Evolutionary conservation across 1,284 basidiomycete genomes (phyloP).

Genomic region (Fomitopsis palustris): DNA sequence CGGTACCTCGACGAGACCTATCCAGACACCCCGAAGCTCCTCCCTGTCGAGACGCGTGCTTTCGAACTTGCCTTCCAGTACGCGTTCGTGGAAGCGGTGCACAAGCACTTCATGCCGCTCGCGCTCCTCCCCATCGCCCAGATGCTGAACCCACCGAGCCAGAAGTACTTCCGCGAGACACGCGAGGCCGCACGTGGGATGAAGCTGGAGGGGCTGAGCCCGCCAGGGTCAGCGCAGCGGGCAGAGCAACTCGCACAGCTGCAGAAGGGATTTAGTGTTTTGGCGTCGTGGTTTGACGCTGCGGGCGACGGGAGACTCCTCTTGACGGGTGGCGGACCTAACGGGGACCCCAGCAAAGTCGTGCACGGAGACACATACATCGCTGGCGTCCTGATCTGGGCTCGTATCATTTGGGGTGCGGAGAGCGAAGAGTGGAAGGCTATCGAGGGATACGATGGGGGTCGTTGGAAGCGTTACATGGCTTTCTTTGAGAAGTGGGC

Average conservation of each 20-base stretch:
- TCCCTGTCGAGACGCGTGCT: constrained; percentile 17
- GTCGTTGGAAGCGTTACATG: constrained; percentile 34
- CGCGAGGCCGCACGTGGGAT: constrained; percentile 12
- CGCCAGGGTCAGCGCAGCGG: constrained; percentile 8
- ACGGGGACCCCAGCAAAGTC: constrained; percentile 12
- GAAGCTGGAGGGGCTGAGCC: constrained; percentile 18
- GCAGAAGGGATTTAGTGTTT: neutral
- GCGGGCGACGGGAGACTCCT: constrained; percentile 19
- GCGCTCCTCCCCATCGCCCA: constrained; percentile 3
- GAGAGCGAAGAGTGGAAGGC: constrained; percentile 37
- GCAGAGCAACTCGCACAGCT: constrained; percentile 10
- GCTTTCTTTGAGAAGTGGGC: constrained; percentile 29
- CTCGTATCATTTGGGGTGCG: constrained; percentile 29
- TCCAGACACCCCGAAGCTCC: constrained; percentile 17
- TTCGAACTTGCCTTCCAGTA: constrained; percentile 26
- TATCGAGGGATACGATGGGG: constrained; percentile 32
- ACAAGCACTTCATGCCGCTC: constrained; percentile 3
- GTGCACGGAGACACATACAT: constrained; percentile 36
- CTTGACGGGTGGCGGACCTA: constrained; percentile 18
- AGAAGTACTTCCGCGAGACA: constrained; percentile 20
- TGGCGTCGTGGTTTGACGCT: neutral
- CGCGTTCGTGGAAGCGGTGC: constrained; percentile 10
- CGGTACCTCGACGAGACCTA: constrained; percentile 30
- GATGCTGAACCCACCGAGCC: constrained; percentile 8
- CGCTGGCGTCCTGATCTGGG: constrained; percentile 27